Percentiles rank a stretch among this genome's conserved stretches.
Evolutionary conservation across 495 filamentous ascomycete genomes (phyloP).

Genomic region (Neurospora sp.): DNA sequence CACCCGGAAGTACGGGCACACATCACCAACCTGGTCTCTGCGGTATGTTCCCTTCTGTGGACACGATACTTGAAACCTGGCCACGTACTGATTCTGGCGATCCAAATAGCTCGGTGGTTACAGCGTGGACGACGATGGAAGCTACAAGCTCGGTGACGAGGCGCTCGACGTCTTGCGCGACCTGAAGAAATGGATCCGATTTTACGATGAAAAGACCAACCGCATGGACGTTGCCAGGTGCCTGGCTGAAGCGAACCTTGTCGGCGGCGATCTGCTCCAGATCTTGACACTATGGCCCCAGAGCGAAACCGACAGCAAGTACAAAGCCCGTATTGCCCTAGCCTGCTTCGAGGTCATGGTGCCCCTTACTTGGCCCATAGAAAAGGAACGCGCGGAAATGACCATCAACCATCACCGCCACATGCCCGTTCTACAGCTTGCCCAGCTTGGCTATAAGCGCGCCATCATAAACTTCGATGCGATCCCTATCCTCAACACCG

Average conservation of each 20-base stretch:
- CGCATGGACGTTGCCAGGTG: slow-evolving; percentile 93
- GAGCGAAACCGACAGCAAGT: slow-evolving; percentile 60
- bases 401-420: slow-evolving; percentile 90
- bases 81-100: not conserved
- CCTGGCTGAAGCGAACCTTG: slow-evolving; percentile 84
- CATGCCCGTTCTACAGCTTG: slow-evolving; percentile 74
- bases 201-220: slow-evolving; percentile 90
- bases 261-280: slow-evolving; percentile 78
- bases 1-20: slow-evolving; percentile 86
- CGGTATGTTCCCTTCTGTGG: slow-evolving; percentile 47
- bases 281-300: slow-evolving; percentile 76
- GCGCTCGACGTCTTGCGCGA: slow-evolving; percentile 86
- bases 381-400: slow-evolving; percentile 65
- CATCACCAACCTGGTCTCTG: slow-evolving; percentile 83
- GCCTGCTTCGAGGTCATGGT: slow-evolving; percentile 89
- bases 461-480: slow-evolving; percentile 72
- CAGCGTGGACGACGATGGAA: slow-evolving; percentile 61
- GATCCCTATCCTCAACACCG: slow-evolving; percentile 63
- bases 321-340: slow-evolving; percentile 57
- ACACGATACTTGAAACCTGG: not conserved
- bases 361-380: slow-evolving; percentile 89
- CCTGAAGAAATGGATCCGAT: slow-evolving; percentile 83
- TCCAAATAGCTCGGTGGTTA: slow-evolving; percentile 68
- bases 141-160: slow-evolving; percentile 86
- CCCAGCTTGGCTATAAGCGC: slow-evolving; percentile 82